Evolutionary conservation across 208 protist genomes (phyloP), one percentile per base, ranked within the genome.

Genomic region (Trypanosoma avium): DNA sequence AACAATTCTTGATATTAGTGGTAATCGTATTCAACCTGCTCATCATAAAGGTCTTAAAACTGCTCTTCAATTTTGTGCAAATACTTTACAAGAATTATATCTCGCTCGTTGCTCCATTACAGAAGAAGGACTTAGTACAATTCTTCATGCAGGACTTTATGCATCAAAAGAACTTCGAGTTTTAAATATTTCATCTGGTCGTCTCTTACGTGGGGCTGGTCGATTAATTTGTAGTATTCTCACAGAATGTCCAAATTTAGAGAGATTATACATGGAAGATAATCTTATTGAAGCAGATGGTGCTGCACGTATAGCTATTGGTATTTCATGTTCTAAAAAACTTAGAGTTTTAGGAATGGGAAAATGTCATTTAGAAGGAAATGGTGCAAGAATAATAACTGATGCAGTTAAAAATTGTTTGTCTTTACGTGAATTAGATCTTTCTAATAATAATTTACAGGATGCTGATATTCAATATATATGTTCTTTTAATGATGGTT

Each of bases 221-320:
- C 62, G 66, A 40, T 7, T 78, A 30, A 59, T 92, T 17, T 61
- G 49, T 27, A 69, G 77, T 49, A 33, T 75, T 61, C 61, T 92
- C 30, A 75, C 64, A 4, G 55, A 71, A 43, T 73, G 70, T 26
- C 54, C 77, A 1, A 58, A 73, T 52, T 68, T 92, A 22, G 65
- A 79, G 64, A 49, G 70, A 30, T 40, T 92, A 21, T 70, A 81
- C 35, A 47, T 87, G 13, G 63, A 72, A 29, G 60, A 77, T 55
- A 89, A 86, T 72, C 52, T 86, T 48, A 67, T 92, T 33, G 77
- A 81, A 49, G 66, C 61, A 19, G 79, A 87, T 54, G 82, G 86
- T 19, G 77, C 78, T 21, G 73, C 70, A 59, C 67, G 74, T 17
- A 65, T 92, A 17, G 21, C 77, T 22, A 53, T 74, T 45, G 81